Evolutionary conservation across 345 rosid genomes (phyloP).

Genomic region (Linum trigynum): DNA sequence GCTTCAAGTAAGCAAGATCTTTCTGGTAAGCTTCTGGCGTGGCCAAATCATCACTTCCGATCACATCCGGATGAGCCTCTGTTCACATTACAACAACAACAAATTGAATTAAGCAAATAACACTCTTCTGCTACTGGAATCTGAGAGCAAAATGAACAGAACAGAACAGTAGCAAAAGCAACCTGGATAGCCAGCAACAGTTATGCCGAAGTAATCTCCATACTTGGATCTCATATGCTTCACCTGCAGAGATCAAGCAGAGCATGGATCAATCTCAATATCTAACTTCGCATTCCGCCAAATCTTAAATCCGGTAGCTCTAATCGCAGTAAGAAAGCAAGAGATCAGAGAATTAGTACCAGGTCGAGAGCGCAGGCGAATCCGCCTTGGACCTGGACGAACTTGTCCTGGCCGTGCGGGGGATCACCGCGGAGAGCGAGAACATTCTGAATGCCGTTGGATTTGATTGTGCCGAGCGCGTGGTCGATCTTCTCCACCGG

Average conservation of each 20-base stretch:
- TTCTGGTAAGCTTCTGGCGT: constrained; percentile 57
- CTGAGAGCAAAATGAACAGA: neutral
- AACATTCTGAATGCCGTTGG: constrained; percentile 92
- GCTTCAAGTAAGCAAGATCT: constrained; percentile 84
- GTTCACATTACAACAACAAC: constrained; percentile 1
- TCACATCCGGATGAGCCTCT: constrained; percentile 96
- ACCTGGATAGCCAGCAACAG: constrained; percentile 99
- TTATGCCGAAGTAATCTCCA: constrained; percentile 88
- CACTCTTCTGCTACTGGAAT: neutral
- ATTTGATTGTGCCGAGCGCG: constrained; percentile 69
- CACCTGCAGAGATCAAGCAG: constrained; percentile 32
- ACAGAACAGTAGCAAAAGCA: neutral
- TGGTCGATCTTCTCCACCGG: constrained; percentile 90
- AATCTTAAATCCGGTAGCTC: neutral
- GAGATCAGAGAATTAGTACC: constrained; percentile 18
- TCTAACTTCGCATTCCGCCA: neutral
- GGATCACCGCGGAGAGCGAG: constrained; percentile 99
- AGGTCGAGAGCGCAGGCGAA: constrained; percentile 93
- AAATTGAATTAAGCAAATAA: neutral
- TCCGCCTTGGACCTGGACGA: constrained; percentile 89
- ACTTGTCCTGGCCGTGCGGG: constrained; percentile 95
- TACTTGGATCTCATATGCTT: constrained; percentile 64
- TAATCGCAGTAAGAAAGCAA: neutral
- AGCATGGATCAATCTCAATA: neutral
- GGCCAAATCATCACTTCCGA: constrained; percentile 62